A percentile compares a stretch with the other conserved stretches of the same genome.
Evolutionary conservation across 2,329 filamentous ascomycete genomes (phyloP).

Genomic region (Cercospora sp.): DNA sequence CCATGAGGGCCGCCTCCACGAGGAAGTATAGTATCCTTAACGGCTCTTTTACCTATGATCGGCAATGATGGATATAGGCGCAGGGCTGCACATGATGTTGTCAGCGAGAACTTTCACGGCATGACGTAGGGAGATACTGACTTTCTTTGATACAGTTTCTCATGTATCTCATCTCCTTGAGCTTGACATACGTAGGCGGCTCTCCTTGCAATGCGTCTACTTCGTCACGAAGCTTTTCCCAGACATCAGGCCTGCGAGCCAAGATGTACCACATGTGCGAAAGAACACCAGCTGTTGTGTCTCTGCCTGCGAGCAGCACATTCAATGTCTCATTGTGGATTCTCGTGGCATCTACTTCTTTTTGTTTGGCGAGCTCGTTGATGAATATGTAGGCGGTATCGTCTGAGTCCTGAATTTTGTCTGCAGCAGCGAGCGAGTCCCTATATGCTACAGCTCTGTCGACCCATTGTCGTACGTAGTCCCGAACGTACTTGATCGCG

Average conservation of each 20-base stretch:
- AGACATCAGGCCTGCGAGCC: conserved; percentile 26
- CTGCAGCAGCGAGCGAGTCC: not conserved
- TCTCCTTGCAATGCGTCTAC: conserved; percentile 29
- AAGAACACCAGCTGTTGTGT: conserved; percentile 53
- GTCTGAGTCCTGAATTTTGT: conserved; percentile 19
- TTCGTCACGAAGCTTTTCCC: conserved; percentile 28
- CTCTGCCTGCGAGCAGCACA: conserved; percentile 54
- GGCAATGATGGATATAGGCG: conserved; percentile 74
- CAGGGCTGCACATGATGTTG: conserved; percentile 42
- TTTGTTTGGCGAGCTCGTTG: conserved; percentile 55
- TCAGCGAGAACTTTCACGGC: not conserved
- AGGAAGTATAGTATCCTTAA: conserved; percentile 73
- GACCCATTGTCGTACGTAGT: conserved; percentile 20
- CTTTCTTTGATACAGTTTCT: conserved; percentile 64
- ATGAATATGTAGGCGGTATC: conserved; percentile 50
- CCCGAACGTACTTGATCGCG: conserved; percentile 9
- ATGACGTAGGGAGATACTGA: conserved; percentile 13
- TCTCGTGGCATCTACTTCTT: conserved; percentile 41
- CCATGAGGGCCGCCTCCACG: conserved; percentile 55
- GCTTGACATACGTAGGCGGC: conserved; percentile 44
- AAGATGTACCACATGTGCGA: conserved; percentile 42
- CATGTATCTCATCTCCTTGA: conserved; percentile 35
- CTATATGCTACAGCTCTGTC: conserved; percentile 21
- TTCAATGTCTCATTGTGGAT: conserved; percentile 48
- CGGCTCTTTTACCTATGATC: conserved; percentile 70